Percentiles rank a stretch among this genome's conserved stretches.
Evolutionary conservation across 495 filamentous ascomycete genomes (phyloP).

Genomic region (Parathielavia appendiculata): DNA sequence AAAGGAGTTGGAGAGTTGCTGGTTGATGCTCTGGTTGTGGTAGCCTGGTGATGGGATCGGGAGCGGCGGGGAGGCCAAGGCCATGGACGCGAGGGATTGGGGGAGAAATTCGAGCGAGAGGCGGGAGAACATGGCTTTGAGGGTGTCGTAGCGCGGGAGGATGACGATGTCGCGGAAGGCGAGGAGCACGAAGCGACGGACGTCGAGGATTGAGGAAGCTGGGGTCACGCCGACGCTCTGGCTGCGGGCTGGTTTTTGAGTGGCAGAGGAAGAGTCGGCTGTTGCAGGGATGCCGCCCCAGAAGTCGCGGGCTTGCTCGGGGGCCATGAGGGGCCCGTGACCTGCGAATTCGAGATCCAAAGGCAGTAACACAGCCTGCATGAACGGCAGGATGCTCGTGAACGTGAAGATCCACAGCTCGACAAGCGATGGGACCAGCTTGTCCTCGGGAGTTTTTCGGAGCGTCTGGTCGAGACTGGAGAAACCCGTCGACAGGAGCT

Average conservation of each 20-base stretch:
- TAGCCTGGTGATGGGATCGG: constrained; percentile 37
- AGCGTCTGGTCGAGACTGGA: constrained; percentile 77
- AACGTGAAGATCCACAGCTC: constrained; percentile 93
- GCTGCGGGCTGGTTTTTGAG: constrained; percentile 10
- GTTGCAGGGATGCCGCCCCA: constrained; percentile 61
- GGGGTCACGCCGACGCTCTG: constrained; percentile 35
- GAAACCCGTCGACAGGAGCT: constrained; percentile 78
- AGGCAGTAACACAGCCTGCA: constrained; percentile 93
- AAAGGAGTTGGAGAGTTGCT: constrained; percentile 26
- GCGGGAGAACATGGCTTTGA: constrained; percentile 86
- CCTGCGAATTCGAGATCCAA: constrained; percentile 93
- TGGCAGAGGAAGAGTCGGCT: constrained; percentile 1
- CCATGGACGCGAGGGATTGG: constrained; percentile 50
- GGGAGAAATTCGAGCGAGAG: constrained; percentile 77
- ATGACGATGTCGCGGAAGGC: constrained; percentile 86
- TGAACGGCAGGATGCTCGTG: constrained; percentile 81
- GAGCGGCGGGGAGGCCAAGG: constrained; percentile 37
- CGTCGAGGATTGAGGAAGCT: constrained; percentile 59
- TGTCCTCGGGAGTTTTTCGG: constrained; percentile 70
- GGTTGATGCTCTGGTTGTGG: constrained; percentile 19
- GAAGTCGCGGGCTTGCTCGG: constrained; percentile 76
- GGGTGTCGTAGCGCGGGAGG: constrained; percentile 72
- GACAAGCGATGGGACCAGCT: constrained; percentile 76
- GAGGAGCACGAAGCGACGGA: constrained; percentile 82
- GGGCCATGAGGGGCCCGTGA: constrained; percentile 66